Base-by-base conservation (phyloP, 495 filamentous ascomycete genomes). In the Astrothelium macrocarpum region DNA sequence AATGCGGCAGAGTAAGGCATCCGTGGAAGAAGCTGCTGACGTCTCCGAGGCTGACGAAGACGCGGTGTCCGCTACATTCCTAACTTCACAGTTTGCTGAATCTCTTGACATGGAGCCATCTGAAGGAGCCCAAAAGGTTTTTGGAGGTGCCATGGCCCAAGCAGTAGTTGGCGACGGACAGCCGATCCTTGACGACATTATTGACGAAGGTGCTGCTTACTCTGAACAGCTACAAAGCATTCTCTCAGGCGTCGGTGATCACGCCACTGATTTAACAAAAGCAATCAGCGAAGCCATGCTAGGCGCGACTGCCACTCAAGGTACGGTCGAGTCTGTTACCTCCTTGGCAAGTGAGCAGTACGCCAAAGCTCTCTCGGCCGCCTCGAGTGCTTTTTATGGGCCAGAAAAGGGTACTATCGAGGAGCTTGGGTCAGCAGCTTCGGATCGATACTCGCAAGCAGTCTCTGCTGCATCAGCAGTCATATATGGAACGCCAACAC, bases 381-480 rank as follows among this genome's bases (percentile, higher is more conserved):
- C 85, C 12, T 85, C 82, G 29, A 78, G 73, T 39, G 81, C 78
- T 29, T 69, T 86, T 0, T 84, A 86, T 69, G 85, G 85, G 18
- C 81, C 81, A 2, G 71, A 79, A 46, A 74, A 81, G 65, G 77
- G 78, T n/a, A 68, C 74, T 23, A 75, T 70, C 7, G 82, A 83
- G 66, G 80, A 78, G 26, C 67, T 79, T 11, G 74, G 78, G 9
- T 81, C 78, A 56, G 77, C 79, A 23, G 84, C 79, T n/a, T 76
- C 78, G 28, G 81, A 83, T 16, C 80, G 79, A 63, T 87, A 84
- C 68, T 72, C 77, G 62, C 77, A 80, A 23, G 85, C 85, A 28
- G 81, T 88, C 59, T 77, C 78, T n/a, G 84, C 86, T 46, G 85
- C 85, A 3, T 85, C 86, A 1, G 79, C 80, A 32, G 79, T 81